Conservation (phyloP, 257 asterid species). For the Lycium barbarum region DNA sequence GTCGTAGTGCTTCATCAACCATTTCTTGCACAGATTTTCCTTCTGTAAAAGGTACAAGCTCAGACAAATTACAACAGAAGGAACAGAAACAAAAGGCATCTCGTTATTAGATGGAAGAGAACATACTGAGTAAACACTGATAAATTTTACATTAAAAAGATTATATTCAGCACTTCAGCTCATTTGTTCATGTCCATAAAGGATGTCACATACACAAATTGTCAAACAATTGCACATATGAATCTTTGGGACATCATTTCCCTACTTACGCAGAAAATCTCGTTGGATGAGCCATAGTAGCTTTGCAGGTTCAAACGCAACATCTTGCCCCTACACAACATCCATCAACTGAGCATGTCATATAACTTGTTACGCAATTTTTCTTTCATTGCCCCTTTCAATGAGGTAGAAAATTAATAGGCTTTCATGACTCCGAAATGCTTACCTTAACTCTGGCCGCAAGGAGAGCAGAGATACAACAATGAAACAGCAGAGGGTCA, state of each 20-base stretch:
- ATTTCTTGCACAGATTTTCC: constrained; percentile 97
- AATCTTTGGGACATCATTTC: constrained; percentile 13
- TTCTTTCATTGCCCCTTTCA: background rate
- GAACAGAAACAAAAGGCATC: constrained; percentile 7
- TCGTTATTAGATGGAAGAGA: constrained; percentile 21
- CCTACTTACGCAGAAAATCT: constrained; percentile 88
- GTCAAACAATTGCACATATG: background rate
- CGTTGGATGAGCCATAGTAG: constrained; percentile 99
- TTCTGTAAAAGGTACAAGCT: constrained; percentile 54
- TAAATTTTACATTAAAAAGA: constrained; percentile 9
- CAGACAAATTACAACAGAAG: constrained; percentile 18
- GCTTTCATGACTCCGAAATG: constrained; percentile 2
- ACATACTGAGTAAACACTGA: background rate
- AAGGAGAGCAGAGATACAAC: constrained; percentile 28
- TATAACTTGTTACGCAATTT: constrained; percentile 9
- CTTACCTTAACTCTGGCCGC: constrained; percentile 90
- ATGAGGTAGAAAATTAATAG: constrained; percentile 17
- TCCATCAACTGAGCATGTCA: constrained; percentile 36
- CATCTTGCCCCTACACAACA: constrained; percentile 88
- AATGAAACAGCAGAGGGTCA: constrained; percentile 33
- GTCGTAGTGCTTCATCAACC: constrained; percentile 91
- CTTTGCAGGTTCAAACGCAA: constrained; percentile 99
- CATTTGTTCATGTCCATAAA: constrained; percentile 11
- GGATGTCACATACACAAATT: background rate
- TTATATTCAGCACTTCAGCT: background rate